A percentile compares a stretch with the other conserved stretches of the same genome.
These are phyloP conservation scores for Nymphaea thermarum DNA, from an alignment of 164 flowering plant species.

Conservation along the genomic window DNA sequence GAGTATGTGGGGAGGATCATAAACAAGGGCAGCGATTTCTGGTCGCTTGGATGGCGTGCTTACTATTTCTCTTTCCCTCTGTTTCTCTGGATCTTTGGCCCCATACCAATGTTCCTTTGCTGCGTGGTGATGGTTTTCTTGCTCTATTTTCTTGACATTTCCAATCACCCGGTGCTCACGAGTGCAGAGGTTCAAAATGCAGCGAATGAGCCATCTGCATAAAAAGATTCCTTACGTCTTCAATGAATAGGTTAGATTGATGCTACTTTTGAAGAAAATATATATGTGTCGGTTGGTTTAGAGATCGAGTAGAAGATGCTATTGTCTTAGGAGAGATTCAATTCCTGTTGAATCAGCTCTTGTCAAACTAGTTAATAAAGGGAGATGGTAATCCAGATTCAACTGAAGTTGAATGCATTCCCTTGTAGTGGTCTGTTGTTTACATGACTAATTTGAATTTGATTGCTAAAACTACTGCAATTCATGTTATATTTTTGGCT, in stretches of 20 bases:
- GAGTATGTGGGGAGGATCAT: slow-evolving; percentile 52
- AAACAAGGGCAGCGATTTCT: slow-evolving; percentile 65
- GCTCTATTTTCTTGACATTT: slow-evolving; percentile 48
- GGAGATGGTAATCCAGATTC: neutral
- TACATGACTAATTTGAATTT: neutral
- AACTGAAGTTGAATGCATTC: slow-evolving; percentile 2
- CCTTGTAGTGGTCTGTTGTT: neutral
- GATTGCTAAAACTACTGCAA: neutral
- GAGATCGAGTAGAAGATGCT: too few species aligned
- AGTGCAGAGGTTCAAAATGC: slow-evolving; percentile 7
- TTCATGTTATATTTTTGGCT: too few species aligned
- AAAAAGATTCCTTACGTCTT: too few species aligned
- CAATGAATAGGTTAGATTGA: too few species aligned
- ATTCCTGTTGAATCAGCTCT: neutral
- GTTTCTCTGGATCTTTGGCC: slow-evolving; percentile 84
- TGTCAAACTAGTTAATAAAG: neutral
- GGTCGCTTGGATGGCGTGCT: slow-evolving; percentile 72
- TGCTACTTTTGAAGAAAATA: too few species aligned
- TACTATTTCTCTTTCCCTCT: slow-evolving; percentile 84
- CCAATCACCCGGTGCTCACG: slow-evolving; percentile 17
- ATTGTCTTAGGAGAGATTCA: neutral
- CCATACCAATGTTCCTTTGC: slow-evolving; percentile 63
- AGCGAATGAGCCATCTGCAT: slow-evolving; percentile 7
- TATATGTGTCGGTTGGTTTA: too few species aligned
- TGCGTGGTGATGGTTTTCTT: slow-evolving; percentile 39